These are phyloP conservation scores for Cucumis sativus DNA, from an alignment of 306 rosid genomes.

Conservation along the genomic window Cucumber_9930_V3 NC_026659.2:20069001-20069500, in stretches of 20 bases:
- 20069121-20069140: neutral
- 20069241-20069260: conserved; percentile 79
- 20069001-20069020: conserved; percentile 99
- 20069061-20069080: conserved; percentile 62
- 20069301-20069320: neutral
- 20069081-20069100: conserved; percentile 92
- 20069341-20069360: neutral
- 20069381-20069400: conserved; percentile 1
- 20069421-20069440: conserved; percentile 1
- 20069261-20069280: conserved; percentile 34
- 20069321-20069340: neutral
- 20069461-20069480: neutral
- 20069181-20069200: conserved; percentile 19
- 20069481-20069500: too few relatives aligned
- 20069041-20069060: conserved; percentile 78
- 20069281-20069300: neutral
- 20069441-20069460: neutral
- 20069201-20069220: conserved; percentile 92
- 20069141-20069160: neutral
- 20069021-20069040: conserved; percentile 93
- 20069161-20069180: neutral
- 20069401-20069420: neutral
- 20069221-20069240: conserved; percentile 95
- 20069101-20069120: conserved; percentile 79
- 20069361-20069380: neutral